A percentile compares a stretch with the other conserved stretches of the same genome.
These are phyloP conservation scores for Pterothamnion heteromorphum DNA, from an alignment of 31 red algal genomes.

Conservation along the genomic window DNA sequence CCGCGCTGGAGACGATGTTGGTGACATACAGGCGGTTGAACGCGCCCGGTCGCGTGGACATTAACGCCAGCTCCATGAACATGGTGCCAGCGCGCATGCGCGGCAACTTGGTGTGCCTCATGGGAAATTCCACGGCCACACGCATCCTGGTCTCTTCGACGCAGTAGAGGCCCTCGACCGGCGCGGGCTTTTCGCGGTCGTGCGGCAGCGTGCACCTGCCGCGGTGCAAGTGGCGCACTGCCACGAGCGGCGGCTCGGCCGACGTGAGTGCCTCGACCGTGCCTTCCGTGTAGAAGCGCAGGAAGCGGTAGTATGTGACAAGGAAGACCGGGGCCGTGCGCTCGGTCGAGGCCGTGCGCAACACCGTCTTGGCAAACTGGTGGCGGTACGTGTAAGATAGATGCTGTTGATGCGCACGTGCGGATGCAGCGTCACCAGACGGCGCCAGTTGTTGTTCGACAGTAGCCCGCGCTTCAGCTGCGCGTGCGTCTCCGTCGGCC, in stretches of 20 bases:
- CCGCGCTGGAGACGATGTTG: no score
- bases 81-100: slow-evolving; percentile 42
- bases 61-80: slow-evolving; percentile 44
- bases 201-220: neutral
- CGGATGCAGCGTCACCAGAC: slow-evolving; percentile 47
- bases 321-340: slow-evolving; percentile 50
- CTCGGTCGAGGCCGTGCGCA: slow-evolving; percentile 24
- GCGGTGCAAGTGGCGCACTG: slow-evolving; percentile 42
- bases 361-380: slow-evolving; percentile 53
- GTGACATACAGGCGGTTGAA: slow-evolving; percentile 45
- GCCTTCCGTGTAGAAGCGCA: slow-evolving; percentile 59
- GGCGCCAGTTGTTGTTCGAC: slow-evolving; percentile 55
- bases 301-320: slow-evolving; percentile 53
- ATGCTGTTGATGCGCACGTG: slow-evolving; percentile 55
- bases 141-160: slow-evolving; percentile 34
- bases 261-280: slow-evolving; percentile 50
- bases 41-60: slow-evolving; percentile 37
- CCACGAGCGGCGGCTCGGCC: slow-evolving; percentile 47
- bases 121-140: slow-evolving; percentile 45
- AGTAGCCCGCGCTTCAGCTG: slow-evolving; percentile 34
- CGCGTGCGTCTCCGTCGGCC: slow-evolving; percentile 18
- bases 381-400: slow-evolving; percentile 50
- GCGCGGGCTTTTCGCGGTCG: slow-evolving; percentile 43
- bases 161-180: slow-evolving; percentile 24
- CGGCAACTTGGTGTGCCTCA: slow-evolving; percentile 53